A percentile compares a stretch with the other conserved stretches of the same genome.
Conservation (phyloP, 164 flowering plant genomes). For the Annona squamosa region DNA sequence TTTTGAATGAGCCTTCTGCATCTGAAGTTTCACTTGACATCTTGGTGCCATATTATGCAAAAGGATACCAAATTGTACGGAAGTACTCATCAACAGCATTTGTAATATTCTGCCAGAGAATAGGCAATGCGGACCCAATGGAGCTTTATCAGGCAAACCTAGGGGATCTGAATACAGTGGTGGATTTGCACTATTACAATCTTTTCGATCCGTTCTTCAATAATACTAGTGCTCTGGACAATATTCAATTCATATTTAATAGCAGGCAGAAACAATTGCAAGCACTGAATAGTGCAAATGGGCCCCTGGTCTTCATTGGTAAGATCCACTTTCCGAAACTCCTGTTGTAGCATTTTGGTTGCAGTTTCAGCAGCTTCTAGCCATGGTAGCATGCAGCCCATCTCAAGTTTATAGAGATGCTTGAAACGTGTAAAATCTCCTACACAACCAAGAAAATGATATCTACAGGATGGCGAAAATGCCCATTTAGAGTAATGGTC, state of each 20-base stretch:
- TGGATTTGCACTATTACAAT: slow-evolving; percentile 88
- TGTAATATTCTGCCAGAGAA: slow-evolving; percentile 79
- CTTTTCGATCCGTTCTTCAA: slow-evolving; percentile 56
- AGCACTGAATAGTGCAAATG: slow-evolving; percentile 54
- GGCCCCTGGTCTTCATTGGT: slow-evolving; percentile 80
- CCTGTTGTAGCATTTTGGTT: neutral
- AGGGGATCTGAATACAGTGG: slow-evolving; percentile 52
- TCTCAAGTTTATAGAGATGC: neutral
- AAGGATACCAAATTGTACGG: slow-evolving; percentile 65
- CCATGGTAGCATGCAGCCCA: neutral
- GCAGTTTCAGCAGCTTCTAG: neutral
- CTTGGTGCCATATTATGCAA: slow-evolving; percentile 58
- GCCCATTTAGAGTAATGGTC: too few species aligned
- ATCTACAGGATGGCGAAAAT: neutral
- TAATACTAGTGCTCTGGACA: slow-evolving; percentile 52
- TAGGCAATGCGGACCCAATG: slow-evolving; percentile 78
- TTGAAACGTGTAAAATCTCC: neutral
- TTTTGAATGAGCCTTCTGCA: slow-evolving; percentile 77
- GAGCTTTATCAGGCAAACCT: slow-evolving; percentile 69
- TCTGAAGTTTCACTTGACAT: slow-evolving; percentile 52
- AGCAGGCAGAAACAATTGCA: slow-evolving; percentile 56
- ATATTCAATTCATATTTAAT: slow-evolving; percentile 54
- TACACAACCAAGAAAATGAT: neutral
- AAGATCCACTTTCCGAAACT: slow-evolving; percentile 9
- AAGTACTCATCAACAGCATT: slow-evolving; percentile 61